Conservation (phyloP, 2,329 filamentous ascomycete species). For the Westerdykella sp. region DNA sequence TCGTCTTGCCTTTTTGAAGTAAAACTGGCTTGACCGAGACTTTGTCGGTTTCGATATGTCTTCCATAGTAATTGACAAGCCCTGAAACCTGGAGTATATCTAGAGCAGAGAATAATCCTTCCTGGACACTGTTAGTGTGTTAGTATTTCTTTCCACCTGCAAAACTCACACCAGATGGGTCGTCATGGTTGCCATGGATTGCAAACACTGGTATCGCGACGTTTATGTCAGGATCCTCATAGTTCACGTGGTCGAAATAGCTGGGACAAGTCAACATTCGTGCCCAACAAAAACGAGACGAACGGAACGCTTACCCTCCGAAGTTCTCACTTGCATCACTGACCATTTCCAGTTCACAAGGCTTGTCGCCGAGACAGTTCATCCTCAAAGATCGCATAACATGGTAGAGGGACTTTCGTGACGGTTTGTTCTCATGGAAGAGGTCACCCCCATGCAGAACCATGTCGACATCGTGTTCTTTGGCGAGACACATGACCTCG, state of each 20-base stretch:
- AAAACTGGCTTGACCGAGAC: slow-evolving; percentile 88
- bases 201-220: slow-evolving; percentile 96
- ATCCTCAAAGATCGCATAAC: slow-evolving; percentile 91
- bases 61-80: slow-evolving; percentile 91
- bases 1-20: slow-evolving; percentile 87
- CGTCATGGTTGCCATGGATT: slow-evolving; percentile 97
- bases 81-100: slow-evolving; percentile 89
- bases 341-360: slow-evolving; percentile 89
- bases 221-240: slow-evolving; percentile 96
- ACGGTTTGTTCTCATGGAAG: slow-evolving; percentile 98
- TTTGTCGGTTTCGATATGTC: slow-evolving; percentile 85
- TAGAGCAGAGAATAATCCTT: slow-evolving; percentile 84
- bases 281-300: not conserved
- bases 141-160: not conserved
- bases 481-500: slow-evolving; percentile 86
- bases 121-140: slow-evolving; percentile 35
- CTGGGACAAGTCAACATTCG: slow-evolving; percentile 19
- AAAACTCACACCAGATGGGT: slow-evolving; percentile 66
- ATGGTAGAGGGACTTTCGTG: slow-evolving; percentile 90
- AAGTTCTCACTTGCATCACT: slow-evolving; percentile 91
- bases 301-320: slow-evolving; percentile 49
- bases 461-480: slow-evolving; percentile 91
- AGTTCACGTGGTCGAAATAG: slow-evolving; percentile 91
- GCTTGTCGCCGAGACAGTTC: slow-evolving; percentile 92
- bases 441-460: slow-evolving; percentile 89